These are phyloP conservation scores for Veloporphyrellus conicus DNA, from an alignment of 1,284 basidiomycete species.

Conservation along the genomic window DNA sequence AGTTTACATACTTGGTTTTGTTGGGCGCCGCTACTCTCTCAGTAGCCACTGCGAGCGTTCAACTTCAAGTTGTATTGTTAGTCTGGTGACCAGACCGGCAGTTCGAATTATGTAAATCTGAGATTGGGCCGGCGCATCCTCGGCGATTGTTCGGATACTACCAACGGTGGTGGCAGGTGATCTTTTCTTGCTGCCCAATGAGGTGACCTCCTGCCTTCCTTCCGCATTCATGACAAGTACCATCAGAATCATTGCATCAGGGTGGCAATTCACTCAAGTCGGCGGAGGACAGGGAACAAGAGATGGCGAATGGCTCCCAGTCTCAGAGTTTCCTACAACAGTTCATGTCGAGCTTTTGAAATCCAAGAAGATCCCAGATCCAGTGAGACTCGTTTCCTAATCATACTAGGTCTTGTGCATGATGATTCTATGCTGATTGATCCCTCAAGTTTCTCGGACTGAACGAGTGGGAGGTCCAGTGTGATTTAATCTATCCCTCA, in stretches of 20 bases:
- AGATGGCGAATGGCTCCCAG: conserved; percentile 62
- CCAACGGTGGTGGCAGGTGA: background rate
- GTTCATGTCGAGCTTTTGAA: conserved; percentile 82
- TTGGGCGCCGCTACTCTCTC: no score
- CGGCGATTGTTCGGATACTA: no score
- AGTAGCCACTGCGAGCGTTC: no score
- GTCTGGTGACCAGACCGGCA: no score
- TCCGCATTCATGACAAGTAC: conserved; percentile 20
- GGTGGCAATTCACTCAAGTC: conserved; percentile 67
- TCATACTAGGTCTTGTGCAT: background rate
- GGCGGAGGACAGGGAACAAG: conserved; percentile 57
- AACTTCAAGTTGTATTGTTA: no score
- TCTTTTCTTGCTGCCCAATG: background rate
- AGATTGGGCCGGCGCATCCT: no score
- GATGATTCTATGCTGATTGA: conserved; percentile 2
- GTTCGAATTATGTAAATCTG: no score
- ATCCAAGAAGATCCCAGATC: conserved; percentile 71
- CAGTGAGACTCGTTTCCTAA: conserved; percentile 52
- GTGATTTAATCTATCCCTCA: conserved; percentile 36
- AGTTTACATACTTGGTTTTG: background rate
- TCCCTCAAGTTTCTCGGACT: conserved; percentile 59
- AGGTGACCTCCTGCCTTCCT: conserved; percentile 1
- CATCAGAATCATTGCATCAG: conserved; percentile 31
- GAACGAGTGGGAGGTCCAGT: conserved; percentile 86
- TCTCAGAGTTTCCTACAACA: conserved; percentile 69